phyloP scores from a whole-genome alignment of 176 grass and related monocot genomes.

The Pharus latifolius region DNA sequence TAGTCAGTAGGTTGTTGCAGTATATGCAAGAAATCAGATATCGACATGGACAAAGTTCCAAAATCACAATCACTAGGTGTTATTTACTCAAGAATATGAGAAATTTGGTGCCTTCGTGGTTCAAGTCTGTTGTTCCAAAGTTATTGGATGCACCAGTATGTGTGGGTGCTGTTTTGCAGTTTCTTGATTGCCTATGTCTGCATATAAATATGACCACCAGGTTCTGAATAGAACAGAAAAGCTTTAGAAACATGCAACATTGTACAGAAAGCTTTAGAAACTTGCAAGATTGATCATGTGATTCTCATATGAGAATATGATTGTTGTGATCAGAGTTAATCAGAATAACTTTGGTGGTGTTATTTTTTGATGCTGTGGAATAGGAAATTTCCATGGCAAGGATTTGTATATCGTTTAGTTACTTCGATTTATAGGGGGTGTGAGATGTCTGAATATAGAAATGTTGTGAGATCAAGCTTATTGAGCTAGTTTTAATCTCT shows the following conservation, averaged over 20 bases:
- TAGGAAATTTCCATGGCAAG: not conserved
- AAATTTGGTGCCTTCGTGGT: not conserved
- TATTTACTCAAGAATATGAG: not conserved
- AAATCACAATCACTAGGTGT: not conserved
- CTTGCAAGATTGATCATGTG: not conserved
- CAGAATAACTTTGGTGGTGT: not conserved
- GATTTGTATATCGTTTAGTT: not conserved
- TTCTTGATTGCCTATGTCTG: not conserved
- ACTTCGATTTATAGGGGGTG: too few relatives aligned
- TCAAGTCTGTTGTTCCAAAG: not conserved
- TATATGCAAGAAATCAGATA: not conserved
- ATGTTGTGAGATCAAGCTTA: not conserved
- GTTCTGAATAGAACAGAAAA: not conserved
- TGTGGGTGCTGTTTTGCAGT: not conserved
- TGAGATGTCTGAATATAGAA: not conserved
- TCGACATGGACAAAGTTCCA: not conserved
- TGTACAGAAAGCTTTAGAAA: too few relatives aligned
- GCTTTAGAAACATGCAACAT: not conserved
- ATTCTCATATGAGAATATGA: not conserved
- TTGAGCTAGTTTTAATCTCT: not conserved
- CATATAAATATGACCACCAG: too few relatives aligned
- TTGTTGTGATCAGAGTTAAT: not conserved
- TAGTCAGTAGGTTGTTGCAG: not conserved
- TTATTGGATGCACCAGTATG: not conserved
- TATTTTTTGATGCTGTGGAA: not conserved